These are phyloP conservation scores for Danielia oregonensis DNA, from an alignment of 805 yeast genomes.

Conservation along the genomic window DNA sequence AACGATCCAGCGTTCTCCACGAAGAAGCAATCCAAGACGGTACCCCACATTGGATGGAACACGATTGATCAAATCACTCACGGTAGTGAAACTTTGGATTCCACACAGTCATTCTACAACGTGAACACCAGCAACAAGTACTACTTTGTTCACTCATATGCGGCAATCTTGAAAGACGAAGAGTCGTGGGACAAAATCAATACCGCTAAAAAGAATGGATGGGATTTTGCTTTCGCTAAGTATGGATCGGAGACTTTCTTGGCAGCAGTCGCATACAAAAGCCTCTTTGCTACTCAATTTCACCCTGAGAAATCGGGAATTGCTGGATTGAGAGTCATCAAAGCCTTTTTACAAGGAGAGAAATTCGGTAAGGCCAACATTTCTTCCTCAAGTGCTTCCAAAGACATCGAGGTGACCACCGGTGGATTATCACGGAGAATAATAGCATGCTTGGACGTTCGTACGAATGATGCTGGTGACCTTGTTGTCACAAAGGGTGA, in stretches of 20 bases:
- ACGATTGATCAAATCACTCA: slow-evolving; percentile 30
- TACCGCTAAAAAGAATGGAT: slow-evolving; percentile 32
- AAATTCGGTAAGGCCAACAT: slow-evolving; percentile 20
- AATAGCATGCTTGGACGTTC: slow-evolving; percentile 95
- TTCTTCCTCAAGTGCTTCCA: slow-evolving; percentile 12
- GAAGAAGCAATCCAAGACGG: slow-evolving; percentile 57
- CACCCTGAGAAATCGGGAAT: slow-evolving; percentile 98
- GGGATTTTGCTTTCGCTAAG: slow-evolving; percentile 69
- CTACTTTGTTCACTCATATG: slow-evolving; percentile 94
- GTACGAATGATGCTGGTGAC: slow-evolving; percentile 92
- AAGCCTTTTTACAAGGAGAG: slow-evolving; percentile 59
- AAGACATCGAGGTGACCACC: slow-evolving; percentile 29
- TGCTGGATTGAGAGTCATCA: slow-evolving; percentile 79
- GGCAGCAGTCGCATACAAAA: slow-evolving; percentile 74
- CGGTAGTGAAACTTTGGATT: slow-evolving; percentile 20
- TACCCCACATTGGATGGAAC: slow-evolving; percentile 98
- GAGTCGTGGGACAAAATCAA: slow-evolving; percentile 19
- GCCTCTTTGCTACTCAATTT: slow-evolving; percentile 92
- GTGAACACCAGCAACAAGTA: slow-evolving; percentile 67
- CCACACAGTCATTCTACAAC: slow-evolving; percentile 47
- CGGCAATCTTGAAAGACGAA: slow-evolving; percentile 55
- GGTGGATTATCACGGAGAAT: slow-evolving; percentile 84
- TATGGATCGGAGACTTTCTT: slow-evolving; percentile 80
- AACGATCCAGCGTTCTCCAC: slow-evolving; percentile 29
- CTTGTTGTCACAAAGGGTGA: slow-evolving; percentile 98